Base-by-base conservation (phyloP, 2,329 filamentous ascomycete genomes). In the Beauveria caledonica region DNA sequence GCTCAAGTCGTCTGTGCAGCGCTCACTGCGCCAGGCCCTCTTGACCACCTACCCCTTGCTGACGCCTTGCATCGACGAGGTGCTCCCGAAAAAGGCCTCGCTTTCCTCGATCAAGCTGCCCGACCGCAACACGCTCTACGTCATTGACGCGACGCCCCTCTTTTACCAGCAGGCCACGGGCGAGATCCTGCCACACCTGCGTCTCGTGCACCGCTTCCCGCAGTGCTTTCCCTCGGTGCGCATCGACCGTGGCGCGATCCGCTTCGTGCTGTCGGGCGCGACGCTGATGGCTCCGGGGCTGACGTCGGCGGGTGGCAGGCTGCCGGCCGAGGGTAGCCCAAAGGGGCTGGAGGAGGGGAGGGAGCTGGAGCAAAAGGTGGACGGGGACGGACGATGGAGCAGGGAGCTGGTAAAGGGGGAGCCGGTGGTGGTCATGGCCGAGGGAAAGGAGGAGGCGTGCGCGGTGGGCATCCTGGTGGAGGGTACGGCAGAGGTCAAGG, bases 261-360 rank as follows among this genome's bases (percentile, higher is more conserved):
- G 94, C 63, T 99, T 99, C 76, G 93, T 99, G 27, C 84, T 99
- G 1, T 90, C 86, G 1, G 94, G 94, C 49, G 94, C 94, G 1
- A 91, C 93, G 15, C 86, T 99, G 64, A 99, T 99, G 94, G 93
- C 92, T 1, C 94, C 94, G 0, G 94, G 94, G 0, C 75, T 99
- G 67, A 99, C 94, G 29, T 91, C 86, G 21, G 76, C 86, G 0
- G 94, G 94, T 0, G 94, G 94, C 0, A 74, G 89, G 52, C 75
- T 99, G 68, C 94, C 94, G 0, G 77, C 83, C 2, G 74, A 77
- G 4, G 73, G 73, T 8, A 71, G 64, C 59, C 68, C 63, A 2
- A 69, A 65, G 68, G 65, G 61, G 62, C 62, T 71, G 39, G 69
- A 65, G 53, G 74, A 75, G 64, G 76, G 73, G 5, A 72, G 74